Conservation (phyloP, 208 protist genomes). For the Wallacemonas sp. region DNA sequence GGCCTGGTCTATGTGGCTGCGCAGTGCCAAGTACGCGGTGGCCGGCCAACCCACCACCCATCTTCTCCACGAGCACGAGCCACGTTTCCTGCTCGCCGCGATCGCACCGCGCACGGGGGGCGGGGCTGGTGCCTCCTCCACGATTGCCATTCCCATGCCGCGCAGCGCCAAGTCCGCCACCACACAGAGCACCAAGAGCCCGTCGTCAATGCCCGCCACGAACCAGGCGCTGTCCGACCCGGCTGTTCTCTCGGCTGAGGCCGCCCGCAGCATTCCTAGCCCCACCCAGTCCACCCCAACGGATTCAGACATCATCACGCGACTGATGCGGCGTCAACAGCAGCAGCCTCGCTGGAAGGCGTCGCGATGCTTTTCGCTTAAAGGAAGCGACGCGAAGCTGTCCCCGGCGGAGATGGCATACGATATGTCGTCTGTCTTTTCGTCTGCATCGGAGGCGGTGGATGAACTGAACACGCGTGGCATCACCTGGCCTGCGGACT, state of each 20-base stretch:
- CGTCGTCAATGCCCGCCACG: constrained; percentile 9
- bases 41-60: constrained; percentile 35
- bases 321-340: constrained; percentile 35
- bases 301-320: constrained; percentile 28
- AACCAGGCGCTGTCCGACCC: constrained; percentile 64
- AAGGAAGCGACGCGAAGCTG: constrained; percentile 75
- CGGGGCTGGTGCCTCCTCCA: constrained; percentile 24
- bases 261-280: constrained; percentile 26
- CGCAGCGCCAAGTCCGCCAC: constrained; percentile 72
- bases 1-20: constrained; percentile 73
- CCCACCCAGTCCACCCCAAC: constrained; percentile 3
- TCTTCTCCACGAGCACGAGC: constrained; percentile 36
- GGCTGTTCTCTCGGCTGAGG: constrained; percentile 78
- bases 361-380: constrained; percentile 57
- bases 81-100: constrained; percentile 37
- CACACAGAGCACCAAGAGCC: constrained; percentile 45
- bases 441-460: constrained; percentile 49
- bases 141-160: constrained; percentile 84
- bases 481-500: constrained; percentile 81
- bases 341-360: constrained; percentile 47
- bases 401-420: constrained; percentile 48
- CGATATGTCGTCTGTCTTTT: constrained; percentile 67
- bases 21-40: constrained; percentile 60
- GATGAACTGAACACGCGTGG: constrained; percentile 67
- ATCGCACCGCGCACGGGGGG: constrained; percentile 36